Evolutionary conservation across 805 yeast genomes (phyloP), one percentile per base, ranked within the genome.

Genomic region (Yarrowia sp.): DNA sequence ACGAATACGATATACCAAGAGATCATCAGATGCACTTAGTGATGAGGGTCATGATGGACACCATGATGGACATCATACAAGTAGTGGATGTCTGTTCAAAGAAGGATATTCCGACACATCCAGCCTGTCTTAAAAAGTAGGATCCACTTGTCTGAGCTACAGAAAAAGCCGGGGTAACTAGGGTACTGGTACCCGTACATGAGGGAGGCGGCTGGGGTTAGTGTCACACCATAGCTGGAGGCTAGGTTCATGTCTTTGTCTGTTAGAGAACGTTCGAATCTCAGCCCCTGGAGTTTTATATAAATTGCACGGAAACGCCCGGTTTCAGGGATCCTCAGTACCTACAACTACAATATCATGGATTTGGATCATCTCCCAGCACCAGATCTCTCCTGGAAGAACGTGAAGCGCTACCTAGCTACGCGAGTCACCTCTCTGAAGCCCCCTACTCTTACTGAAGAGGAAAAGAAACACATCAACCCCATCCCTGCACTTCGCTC

Each of bases 401-500:
- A 19, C 9, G 13, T 52, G 43, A 52, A 52, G 38, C 43, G 38
- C 58, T 52, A 52, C 43, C 13, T 52, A n/a, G 58, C 43, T 2
- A 38, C 58, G 9, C 58, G 58, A 36, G 58, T 52, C n/a, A 52
- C 58, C 9, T 12, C 58, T 14, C 40, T 52, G 30, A 52, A 52
- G 43, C 58, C 58, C 13, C 58, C 58, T 2, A 38, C 13, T 19
- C 58, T 52, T 9, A 14, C 58, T 3, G 19, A 13, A 7, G 58
- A 13, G n/a, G 58, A 52, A 17, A 52, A 52, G 30, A 52, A 52
- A 20, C 58, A 52, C 58, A 52, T 52, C 58, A 52, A 52, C 30
- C 58, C 58, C n/a, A 52, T 52, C 10, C 58, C 58, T 17, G 58
- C 58, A 2, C 58, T 52, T 2, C 30, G 58, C 9, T 8, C 58